Base-by-base conservation (phyloP, 139 green algal species). In the Haematococcus lacustris region DNA sequence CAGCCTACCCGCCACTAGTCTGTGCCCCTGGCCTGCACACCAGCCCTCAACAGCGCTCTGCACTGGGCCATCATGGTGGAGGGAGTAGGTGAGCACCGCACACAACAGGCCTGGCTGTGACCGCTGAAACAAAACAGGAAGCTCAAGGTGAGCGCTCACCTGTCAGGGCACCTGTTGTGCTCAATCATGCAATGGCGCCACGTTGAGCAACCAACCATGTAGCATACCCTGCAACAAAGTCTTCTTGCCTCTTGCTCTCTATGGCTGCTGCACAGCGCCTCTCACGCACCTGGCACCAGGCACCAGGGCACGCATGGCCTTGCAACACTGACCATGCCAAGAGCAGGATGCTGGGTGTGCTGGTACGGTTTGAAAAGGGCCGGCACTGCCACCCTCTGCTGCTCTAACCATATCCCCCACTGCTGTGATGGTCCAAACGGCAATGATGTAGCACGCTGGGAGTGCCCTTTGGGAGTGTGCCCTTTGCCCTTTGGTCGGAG, bases 131-230 rank as follows among this genome's bases (percentile, higher is more conserved):
- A n/a, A n/a, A n/a, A n/a, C n/a, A n/a, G n/a, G n/a, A n/a, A n/a
- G n/a, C n/a, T n/a, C n/a, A n/a, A n/a, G n/a, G n/a, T n/a, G n/a
- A n/a, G n/a, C n/a, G n/a, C n/a, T n/a, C n/a, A n/a, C n/a, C n/a
- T n/a, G n/a, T n/a, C n/a, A n/a, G n/a, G n/a, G n/a, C n/a, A n/a
- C n/a, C n/a, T n/a, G n/a, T n/a, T n/a, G n/a, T n/a, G n/a, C n/a
- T n/a, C n/a, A n/a, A n/a, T n/a, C n/a, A n/a, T n/a, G n/a, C n/a
- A n/a, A n/a, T n/a, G n/a, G n/a, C n/a, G n/a, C n/a, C n/a, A n/a
- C n/a, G n/a, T n/a, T n/a, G n/a, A n/a, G n/a, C n/a, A n/a, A n/a
- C 53, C 53, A 64, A 26, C 53, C 53, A 64, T 32, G 30, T 64
- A 34, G 53, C 53, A 30, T 64, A 64, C 13, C 23, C 26, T 23